Percentiles rank a stretch among this genome's conserved stretches.
Evolutionary conservation across 345 rosid species (phyloP).

Genomic region (Anacardium occidentale): DNA sequence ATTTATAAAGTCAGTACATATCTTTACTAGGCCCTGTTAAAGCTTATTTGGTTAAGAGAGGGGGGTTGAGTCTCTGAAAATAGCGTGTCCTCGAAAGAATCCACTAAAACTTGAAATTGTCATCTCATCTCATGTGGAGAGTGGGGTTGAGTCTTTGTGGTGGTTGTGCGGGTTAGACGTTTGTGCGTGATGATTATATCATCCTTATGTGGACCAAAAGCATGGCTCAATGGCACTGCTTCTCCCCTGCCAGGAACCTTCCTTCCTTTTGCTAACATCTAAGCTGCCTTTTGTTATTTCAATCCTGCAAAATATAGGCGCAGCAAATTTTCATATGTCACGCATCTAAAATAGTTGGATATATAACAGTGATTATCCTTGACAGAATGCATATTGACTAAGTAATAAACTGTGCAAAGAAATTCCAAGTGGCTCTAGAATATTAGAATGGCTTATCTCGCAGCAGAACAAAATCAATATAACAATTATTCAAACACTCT

Average conservation of each 20-base stretch:
- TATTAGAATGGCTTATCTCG: not conserved
- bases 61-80: too few relatives aligned
- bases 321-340: not conserved
- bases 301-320: conserved; percentile 24
- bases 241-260: conserved; percentile 74
- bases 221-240: conserved; percentile 64
- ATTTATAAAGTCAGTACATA: too few relatives aligned
- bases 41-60: too few relatives aligned
- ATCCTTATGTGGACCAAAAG: conserved; percentile 79
- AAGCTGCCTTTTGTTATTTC: conserved; percentile 13
- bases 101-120: too few relatives aligned
- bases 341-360: not conserved
- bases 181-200: conserved; percentile 80
- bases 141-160: conserved; percentile 96
- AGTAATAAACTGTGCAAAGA: not conserved
- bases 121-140: too few relatives aligned
- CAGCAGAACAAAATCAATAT: not conserved
- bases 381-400: not conserved
- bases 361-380: not conserved
- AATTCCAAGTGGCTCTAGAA: not conserved
- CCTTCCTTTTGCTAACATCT: conserved; percentile 79
- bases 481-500: conserved; percentile 3
- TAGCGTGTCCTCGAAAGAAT: too few relatives aligned
- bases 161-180: conserved; percentile 89
- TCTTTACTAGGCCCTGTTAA: too few relatives aligned